Evolutionary conservation across 768 basidiomycete genomes (phyloP), one percentile per base, ranked within the genome.

Genomic region (Psilocybe subaeruginosa): DNA sequence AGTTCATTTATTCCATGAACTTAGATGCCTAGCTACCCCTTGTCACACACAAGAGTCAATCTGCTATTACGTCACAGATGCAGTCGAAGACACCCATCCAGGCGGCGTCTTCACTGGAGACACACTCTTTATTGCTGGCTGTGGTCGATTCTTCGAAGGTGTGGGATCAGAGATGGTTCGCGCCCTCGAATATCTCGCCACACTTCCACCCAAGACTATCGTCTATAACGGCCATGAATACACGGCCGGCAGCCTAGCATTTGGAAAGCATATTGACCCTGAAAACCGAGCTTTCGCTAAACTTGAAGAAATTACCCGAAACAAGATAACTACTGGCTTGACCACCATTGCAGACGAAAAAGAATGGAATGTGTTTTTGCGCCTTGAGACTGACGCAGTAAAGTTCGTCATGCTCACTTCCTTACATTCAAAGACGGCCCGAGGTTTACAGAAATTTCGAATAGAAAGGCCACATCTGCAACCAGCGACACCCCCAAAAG

Each of bases 41-140:
- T 96, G 95, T 75, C 97, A 98, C 73, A 99, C 97, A 3, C 92
- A 92, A 71, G 97, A 98, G 75, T 97, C 96, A 14, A 96, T 97
- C 67, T 97, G 92, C 79, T 99, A 88, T 79, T 83, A 91, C 72
- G 83, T 88, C 57, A 93, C 90, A 33, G 77, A 82, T 60, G 73
- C 79, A 19, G 64, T 71, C 23, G 74, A 84, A 27, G 68, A 78
- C 51, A 71, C 73, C 27, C 86, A 87, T 62, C 78, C 90, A 0
- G 90, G 90, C 17, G 90, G 81, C 14, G 93, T 98, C 39, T 97
- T 99, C 75, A 97, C 97, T 0, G 97, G 97, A 14, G 95, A 97
- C 71, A 97, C 95, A 1, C 86, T 97, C 56, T 97, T 97, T 79
- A 79, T 84, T 72, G 90, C 81, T 29, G 94, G 95, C 8, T 96